Evolutionary conservation across 108 stramenopile genomes (phyloP).

Genomic region (Skeletonema costatum): DNA sequence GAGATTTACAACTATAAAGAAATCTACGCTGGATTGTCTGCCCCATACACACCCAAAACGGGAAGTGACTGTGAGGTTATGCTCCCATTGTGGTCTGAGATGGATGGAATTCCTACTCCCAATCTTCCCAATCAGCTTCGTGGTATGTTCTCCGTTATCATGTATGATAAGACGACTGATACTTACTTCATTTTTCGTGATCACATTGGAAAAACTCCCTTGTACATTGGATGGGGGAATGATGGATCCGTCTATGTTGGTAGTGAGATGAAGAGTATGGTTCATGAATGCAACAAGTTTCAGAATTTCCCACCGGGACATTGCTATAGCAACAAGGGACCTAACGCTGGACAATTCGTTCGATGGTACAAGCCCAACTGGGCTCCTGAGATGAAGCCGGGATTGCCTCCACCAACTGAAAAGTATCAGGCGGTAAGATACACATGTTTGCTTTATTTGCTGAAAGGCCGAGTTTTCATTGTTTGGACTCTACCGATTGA

Average conservation of each 20-base stretch:
- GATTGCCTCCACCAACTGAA: constrained; percentile 66
- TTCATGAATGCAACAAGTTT: constrained; percentile 79
- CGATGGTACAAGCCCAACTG: constrained; percentile 95
- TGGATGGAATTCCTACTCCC: constrained; percentile 60
- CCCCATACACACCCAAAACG: constrained; percentile 83
- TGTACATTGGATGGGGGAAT: constrained; percentile 96
- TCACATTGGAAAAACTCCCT: constrained; percentile 96
- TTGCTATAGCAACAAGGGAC: constrained; percentile 86
- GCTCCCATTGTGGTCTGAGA: constrained; percentile 89
- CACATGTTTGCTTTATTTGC: not conserved
- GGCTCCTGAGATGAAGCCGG: constrained; percentile 89
- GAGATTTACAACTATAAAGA: constrained; percentile 99
- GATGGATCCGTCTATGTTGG: constrained; percentile 93
- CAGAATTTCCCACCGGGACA: constrained; percentile 97
- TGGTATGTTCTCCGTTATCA: constrained; percentile 97
- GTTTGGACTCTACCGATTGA: not conserved
- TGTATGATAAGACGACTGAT: constrained; percentile 89
- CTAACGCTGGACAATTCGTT: constrained; percentile 73
- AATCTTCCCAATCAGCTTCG: constrained; percentile 76
- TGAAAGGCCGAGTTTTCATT: not conserved
- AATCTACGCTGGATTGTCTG: constrained; percentile 70
- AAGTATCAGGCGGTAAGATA: constrained; percentile 73
- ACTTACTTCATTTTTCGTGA: constrained; percentile 91
- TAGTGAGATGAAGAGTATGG: constrained; percentile 95
- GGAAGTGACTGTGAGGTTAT: constrained; percentile 97